These are phyloP conservation scores for Gyromitra esculenta DNA, from an alignment of 2,329 filamentous ascomycete species.

Conservation along the genomic window DNA sequence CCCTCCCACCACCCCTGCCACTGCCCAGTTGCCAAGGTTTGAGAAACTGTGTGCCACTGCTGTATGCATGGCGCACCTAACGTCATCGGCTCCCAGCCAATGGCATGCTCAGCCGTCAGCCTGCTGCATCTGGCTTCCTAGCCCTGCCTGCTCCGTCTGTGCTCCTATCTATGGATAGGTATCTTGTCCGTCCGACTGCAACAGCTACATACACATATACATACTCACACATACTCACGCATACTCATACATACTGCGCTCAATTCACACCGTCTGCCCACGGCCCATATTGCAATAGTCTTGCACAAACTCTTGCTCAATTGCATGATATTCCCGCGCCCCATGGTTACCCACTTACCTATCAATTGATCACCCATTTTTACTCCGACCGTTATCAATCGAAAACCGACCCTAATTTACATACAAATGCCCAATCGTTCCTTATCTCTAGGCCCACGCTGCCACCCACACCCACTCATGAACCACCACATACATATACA, in stretches of 20 bases:
- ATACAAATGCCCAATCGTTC: conserved; percentile 32
- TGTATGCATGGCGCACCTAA: conserved; percentile 40
- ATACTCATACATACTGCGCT: conserved; percentile 31
- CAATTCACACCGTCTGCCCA: conserved; percentile 42
- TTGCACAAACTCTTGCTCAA: conserved; percentile 49
- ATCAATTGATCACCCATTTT: conserved; percentile 47
- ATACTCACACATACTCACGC: not conserved
- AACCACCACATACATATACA: conserved; percentile 42
- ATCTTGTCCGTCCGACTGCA: conserved; percentile 36
- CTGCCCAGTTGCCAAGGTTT: conserved; percentile 37
- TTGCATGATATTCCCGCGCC: conserved; percentile 35
- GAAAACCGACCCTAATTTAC: conserved; percentile 44
- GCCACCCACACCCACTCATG: conserved; percentile 42
- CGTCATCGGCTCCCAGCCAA: conserved; percentile 41
- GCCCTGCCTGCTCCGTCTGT: conserved; percentile 1
- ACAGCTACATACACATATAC: conserved; percentile 9
- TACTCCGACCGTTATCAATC: conserved; percentile 50
- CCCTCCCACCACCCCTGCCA: not conserved
- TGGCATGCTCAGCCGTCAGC: conserved; percentile 21
- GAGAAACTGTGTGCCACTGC: not conserved
- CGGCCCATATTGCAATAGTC: conserved; percentile 50
- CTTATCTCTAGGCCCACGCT: conserved; percentile 46
- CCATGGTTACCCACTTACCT: conserved; percentile 44
- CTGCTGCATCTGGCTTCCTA: conserved; percentile 30
- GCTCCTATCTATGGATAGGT: conserved; percentile 37